A percentile compares a stretch with the other conserved stretches of the same genome.
Conservation (phyloP, 2,329 filamentous ascomycete genomes). For the Botryotinia calthae region DNA sequence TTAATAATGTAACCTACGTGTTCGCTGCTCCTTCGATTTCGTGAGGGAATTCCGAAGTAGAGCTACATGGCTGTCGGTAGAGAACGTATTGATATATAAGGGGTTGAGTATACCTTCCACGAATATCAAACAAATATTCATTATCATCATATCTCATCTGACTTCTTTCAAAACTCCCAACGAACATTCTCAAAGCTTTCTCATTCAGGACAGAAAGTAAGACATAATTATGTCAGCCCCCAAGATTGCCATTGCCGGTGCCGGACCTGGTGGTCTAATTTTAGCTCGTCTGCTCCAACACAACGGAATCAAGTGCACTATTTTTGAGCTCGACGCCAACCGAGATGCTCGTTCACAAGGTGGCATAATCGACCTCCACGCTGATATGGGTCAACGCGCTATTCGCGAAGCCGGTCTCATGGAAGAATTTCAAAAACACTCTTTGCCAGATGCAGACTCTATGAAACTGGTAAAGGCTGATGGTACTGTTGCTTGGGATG, state of each 20-base stretch:
- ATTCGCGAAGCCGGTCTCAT: slow-evolving; percentile 38
- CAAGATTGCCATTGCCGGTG: slow-evolving; percentile 29
- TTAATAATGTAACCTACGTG: neutral
- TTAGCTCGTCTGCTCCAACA: slow-evolving; percentile 29
- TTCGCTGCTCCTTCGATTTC: neutral
- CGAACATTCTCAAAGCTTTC: neutral
- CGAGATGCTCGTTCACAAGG: slow-evolving; percentile 26
- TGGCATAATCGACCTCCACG: slow-evolving; percentile 51
- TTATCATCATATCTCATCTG: neutral
- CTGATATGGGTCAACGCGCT: slow-evolving; percentile 36
- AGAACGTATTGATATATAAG: neutral
- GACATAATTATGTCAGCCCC: slow-evolving; percentile 19
- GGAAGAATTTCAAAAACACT: slow-evolving; percentile 37
- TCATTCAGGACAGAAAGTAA: neutral
- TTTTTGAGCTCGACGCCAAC: slow-evolving; percentile 38
- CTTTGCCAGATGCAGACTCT: slow-evolving; percentile 45
- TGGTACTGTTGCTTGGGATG: slow-evolving; percentile 27
- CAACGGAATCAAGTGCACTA: slow-evolving; percentile 31
- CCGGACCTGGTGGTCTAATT: slow-evolving; percentile 28
- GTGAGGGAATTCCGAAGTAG: neutral
- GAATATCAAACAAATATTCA: neutral
- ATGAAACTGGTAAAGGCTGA: slow-evolving; percentile 41
- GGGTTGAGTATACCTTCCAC: neutral
- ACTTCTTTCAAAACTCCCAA: neutral
- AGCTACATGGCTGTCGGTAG: neutral